Base-by-base conservation (phyloP, 2,329 filamentous ascomycete genomes). In the Paraconiothyrium brasiliense region DNA sequence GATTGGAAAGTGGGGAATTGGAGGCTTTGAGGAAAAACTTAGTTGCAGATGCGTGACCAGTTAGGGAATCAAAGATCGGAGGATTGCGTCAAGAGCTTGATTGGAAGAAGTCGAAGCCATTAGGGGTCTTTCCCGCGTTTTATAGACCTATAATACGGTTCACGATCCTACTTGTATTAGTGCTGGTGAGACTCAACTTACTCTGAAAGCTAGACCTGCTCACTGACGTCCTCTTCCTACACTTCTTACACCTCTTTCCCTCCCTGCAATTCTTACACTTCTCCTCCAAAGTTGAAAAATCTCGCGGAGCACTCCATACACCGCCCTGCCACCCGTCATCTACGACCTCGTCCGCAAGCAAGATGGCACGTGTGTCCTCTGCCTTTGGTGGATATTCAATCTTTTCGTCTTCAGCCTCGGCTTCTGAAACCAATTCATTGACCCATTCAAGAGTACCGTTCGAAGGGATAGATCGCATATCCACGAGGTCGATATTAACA, bases 1-100 rank as follows among this genome's bases (percentile, higher is more conserved):
- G 87, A 13, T 72, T 93, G 39, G 83, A 81, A 1, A 81, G 83
- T 37, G 83, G 81, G 6, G 85, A 87, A 62, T 81, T 92, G 58
- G 81, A 81, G 62, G 79, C 72, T 61, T 76, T 91, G 62, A 73
- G 58, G 65, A 64, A 47, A 59, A 68, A 65, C 49, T 56, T 76
- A 48, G 44, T 78, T 11, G 64, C 71, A 34, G 39, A 27, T n/a
- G 49, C 51, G 16, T 71, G 62, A 68, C 52, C 59, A 46, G 35
- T 27, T 13, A 32, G 2, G 32, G 20, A 30, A 11, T 13, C 10
- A 24, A 16, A 30, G 16, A 44, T 14, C 2, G 51, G 4, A 30
- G 51, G 39, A 14, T 13, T 41, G 11, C 37, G 3, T 14, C 16
- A 3, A 16, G 14, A 20, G 41, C 27, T 4, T 30, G 32, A 24